Percentiles rank a stretch among this genome's conserved stretches.
Evolutionary conservation across 345 rosid genomes (phyloP).

Genomic region (Draba incana): DNA sequence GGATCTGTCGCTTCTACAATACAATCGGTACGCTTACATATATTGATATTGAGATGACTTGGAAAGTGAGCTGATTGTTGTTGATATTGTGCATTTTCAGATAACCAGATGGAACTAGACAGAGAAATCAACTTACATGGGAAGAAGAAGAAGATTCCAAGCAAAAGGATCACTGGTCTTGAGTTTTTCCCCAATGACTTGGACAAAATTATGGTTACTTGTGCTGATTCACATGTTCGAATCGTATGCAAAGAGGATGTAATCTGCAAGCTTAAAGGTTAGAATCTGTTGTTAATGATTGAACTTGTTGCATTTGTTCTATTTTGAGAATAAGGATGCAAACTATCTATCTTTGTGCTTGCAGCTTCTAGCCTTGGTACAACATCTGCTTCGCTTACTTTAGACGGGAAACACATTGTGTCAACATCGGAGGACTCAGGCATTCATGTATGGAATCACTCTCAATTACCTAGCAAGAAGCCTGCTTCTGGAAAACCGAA

Average conservation of each 20-base stretch:
- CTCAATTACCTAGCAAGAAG: slow-evolving; percentile 45
- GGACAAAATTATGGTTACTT: slow-evolving; percentile 62
- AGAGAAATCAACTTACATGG: slow-evolving; percentile 56
- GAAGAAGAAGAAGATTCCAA: slow-evolving; percentile 73
- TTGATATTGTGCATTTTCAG: slow-evolving; percentile 34
- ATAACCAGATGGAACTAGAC: slow-evolving; percentile 65
- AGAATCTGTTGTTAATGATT: background rate
- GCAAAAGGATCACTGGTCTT: slow-evolving; percentile 76
- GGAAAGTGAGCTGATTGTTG: background rate
- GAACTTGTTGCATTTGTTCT: background rate
- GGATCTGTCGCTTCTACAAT: slow-evolving; percentile 61
- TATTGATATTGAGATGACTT: background rate
- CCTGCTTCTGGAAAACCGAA: slow-evolving; percentile 37
- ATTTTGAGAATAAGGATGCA: too few species aligned
- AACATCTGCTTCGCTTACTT: slow-evolving; percentile 57
- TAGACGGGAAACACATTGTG: slow-evolving; percentile 66
- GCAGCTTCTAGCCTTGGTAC: slow-evolving; percentile 55
- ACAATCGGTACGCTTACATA: slow-evolving; percentile 50
- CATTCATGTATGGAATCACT: slow-evolving; percentile 63
- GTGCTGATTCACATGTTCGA: slow-evolving; percentile 69
- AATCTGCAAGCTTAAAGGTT: slow-evolving; percentile 65
- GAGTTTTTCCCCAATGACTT: slow-evolving; percentile 57
- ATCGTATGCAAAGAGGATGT: slow-evolving; percentile 52
- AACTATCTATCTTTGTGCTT: background rate
- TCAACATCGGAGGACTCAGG: slow-evolving; percentile 64